Evolutionary conservation across 2,329 filamentous ascomycete genomes (phyloP).

Genomic region (Xylaria digitata): DNA sequence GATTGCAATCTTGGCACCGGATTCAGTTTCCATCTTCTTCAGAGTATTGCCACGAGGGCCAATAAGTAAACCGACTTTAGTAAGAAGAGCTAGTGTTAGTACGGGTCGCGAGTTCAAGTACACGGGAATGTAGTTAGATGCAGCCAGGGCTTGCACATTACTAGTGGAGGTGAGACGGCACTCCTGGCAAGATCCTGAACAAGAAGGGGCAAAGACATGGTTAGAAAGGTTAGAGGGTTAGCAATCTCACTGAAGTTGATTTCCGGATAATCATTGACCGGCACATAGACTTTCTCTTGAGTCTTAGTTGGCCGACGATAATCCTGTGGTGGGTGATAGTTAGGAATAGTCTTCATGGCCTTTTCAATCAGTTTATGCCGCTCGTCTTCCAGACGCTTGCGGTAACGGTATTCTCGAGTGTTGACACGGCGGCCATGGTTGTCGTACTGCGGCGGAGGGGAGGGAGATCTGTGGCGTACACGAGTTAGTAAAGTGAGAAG

Average conservation of each 20-base stretch:
- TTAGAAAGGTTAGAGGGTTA: constrained; percentile 95
- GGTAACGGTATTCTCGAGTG: constrained; percentile 97
- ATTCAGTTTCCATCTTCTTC: constrained; percentile 99
- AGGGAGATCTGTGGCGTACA: constrained; percentile 78
- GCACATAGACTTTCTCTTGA: constrained; percentile 99
- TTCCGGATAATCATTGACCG: constrained; percentile 99
- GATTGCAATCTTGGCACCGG: constrained; percentile 97
- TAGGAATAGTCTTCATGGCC: constrained; percentile 99
- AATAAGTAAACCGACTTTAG: constrained; percentile 99
- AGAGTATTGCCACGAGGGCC: constrained; percentile 99
- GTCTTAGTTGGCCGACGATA: constrained; percentile 99
- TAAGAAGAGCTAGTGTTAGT: constrained; percentile 94
- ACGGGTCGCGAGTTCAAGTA: constrained; percentile 55
- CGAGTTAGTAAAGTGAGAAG: constrained; percentile 19
- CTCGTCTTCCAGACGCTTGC: constrained; percentile 97
- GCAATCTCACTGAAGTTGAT: constrained; percentile 99
- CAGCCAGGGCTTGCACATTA: constrained; percentile 47
- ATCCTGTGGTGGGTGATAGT: constrained; percentile 98
- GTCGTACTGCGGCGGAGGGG: constrained; percentile 96
- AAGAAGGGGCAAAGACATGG: constrained; percentile 56
- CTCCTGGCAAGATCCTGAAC: constrained; percentile 60
- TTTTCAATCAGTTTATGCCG: constrained; percentile 98
- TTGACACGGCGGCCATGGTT: constrained; percentile 99
- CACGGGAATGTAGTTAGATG: constrained; percentile 52
- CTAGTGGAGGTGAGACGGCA: constrained; percentile 52